These are phyloP conservation scores for Cucumis sativus DNA, from an alignment of 306 rosid genomes.

Conservation along the genomic window Cucumber_9930_V3 NC_026660.2:3340501-3341000, in stretches of 20 bases:
- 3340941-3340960: constrained; percentile 46
- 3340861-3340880: constrained; percentile 88
- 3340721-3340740: constrained; percentile 62
- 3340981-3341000: too few relatives aligned
- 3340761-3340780: constrained; percentile 10
- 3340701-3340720: constrained; percentile 61
- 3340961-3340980: not conserved
- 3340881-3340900: constrained; percentile 93
- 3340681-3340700: constrained; percentile 80
- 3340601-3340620: constrained; percentile 41
- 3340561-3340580: constrained; percentile 62
- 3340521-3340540: constrained; percentile 76
- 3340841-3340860: constrained; percentile 49
- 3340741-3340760: constrained; percentile 65
- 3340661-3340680: constrained; percentile 53
- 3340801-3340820: not conserved
- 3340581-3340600: constrained; percentile 37
- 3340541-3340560: constrained; percentile 79
- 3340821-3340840: constrained; percentile 14
- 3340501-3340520: constrained; percentile 68
- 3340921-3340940: constrained; percentile 68
- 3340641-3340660: constrained; percentile 78
- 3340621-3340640: constrained; percentile 52
- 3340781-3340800: not conserved
- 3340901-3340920: constrained; percentile 79